Percentiles rank a stretch among this genome's conserved stretches.
phyloP scores from a whole-genome alignment of 108 stramenopile species.

The Bacterosira constricta region DNA sequence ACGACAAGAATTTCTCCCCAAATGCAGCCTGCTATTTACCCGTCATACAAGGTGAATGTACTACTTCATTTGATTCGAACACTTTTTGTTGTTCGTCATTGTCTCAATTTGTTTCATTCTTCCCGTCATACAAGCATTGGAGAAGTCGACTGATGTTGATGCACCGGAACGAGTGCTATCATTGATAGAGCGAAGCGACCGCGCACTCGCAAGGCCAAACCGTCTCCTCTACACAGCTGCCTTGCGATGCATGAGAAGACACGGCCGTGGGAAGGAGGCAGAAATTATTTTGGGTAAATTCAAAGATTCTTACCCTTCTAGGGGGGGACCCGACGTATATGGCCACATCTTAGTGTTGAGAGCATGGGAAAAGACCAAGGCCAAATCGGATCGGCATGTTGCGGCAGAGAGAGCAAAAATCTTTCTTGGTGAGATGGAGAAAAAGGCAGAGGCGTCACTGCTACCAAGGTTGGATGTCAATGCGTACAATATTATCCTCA shows the following conservation, averaged over 20 bases:
- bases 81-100: no score
- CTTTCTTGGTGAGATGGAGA: constrained; percentile 20
- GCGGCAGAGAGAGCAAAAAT: constrained; percentile 31
- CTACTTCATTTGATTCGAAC: no score
- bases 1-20: background rate
- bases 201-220: background rate
- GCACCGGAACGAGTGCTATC: constrained; percentile 27
- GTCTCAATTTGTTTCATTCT: no score
- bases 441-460: background rate
- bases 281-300: constrained; percentile 29
- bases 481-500: constrained; percentile 81
- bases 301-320: constrained; percentile 1
- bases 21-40: constrained; percentile 30
- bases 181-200: constrained; percentile 25
- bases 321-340: constrained; percentile 12
- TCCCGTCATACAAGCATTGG: constrained; percentile 36
- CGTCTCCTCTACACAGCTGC: constrained; percentile 26
- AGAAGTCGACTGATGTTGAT: constrained; percentile 26
- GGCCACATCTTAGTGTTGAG: constrained; percentile 25
- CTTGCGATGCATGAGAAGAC: constrained; percentile 38
- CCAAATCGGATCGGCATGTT: background rate
- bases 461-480: constrained; percentile 53
- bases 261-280: constrained; percentile 26
- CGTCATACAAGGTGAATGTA: constrained; percentile 27
- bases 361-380: constrained; percentile 23